Evolutionary conservation across 768 basidiomycete genomes (phyloP).

Genomic region (Lactarius tabidus): DNA sequence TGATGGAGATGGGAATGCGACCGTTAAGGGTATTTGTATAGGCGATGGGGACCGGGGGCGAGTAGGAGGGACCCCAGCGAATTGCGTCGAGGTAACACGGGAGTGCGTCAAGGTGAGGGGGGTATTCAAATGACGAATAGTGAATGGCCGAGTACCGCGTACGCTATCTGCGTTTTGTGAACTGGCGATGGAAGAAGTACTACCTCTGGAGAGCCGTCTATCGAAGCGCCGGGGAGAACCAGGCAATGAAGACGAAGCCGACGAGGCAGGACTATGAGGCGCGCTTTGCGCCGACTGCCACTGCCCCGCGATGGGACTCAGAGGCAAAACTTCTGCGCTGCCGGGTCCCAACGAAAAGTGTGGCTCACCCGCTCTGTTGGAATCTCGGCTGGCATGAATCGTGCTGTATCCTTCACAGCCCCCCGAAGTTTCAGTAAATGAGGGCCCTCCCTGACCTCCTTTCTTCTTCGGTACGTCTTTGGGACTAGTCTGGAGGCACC

Average conservation of each 20-base stretch:
- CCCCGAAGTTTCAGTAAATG: neutral
- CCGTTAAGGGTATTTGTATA: neutral
- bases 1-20: neutral
- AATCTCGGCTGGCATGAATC: constrained; percentile 1
- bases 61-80: neutral
- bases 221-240: neutral
- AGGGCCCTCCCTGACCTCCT: neutral
- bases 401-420: neutral
- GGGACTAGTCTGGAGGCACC: neutral
- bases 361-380: neutral
- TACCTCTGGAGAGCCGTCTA: neutral
- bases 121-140: neutral
- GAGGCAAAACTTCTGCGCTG: neutral
- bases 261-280: neutral
- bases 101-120: constrained; percentile 2
- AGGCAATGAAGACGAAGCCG: neutral
- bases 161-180: neutral
- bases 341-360: neutral
- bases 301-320: neutral
- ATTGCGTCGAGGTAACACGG: constrained; percentile 7
- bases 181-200: neutral
- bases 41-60: neutral
- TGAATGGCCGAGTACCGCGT: neutral
- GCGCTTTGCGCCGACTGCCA: neutral
- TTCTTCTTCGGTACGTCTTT: neutral